Evolutionary conservation across 2,329 filamentous ascomycete genomes (phyloP).

Genomic region (Aureobasidium mangrovei): DNA sequence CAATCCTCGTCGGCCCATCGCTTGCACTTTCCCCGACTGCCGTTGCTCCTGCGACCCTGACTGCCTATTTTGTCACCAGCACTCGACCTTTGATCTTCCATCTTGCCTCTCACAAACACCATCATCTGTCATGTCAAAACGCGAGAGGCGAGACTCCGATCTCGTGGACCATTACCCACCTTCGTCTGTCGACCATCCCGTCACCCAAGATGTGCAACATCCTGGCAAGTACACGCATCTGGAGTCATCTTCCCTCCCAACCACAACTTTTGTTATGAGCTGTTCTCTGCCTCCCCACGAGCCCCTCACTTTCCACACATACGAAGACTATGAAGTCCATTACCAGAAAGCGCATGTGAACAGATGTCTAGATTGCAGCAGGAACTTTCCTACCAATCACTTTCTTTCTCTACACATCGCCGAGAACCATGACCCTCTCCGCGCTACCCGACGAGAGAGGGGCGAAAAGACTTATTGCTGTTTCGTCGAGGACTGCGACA

Average conservation of each 20-base stretch:
- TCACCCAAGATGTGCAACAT: slow-evolving; percentile 10
- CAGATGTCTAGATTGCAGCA: slow-evolving; percentile 73
- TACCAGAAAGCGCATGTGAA: slow-evolving; percentile 75
- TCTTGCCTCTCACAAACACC: too few species aligned
- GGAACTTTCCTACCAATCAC: slow-evolving; percentile 79
- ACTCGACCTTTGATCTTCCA: too few species aligned
- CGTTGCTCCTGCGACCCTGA: neutral
- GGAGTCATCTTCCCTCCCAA: slow-evolving; percentile 34
- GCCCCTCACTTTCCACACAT: slow-evolving; percentile 60
- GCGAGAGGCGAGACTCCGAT: slow-evolving; percentile 44
- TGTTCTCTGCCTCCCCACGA: slow-evolving; percentile 78
- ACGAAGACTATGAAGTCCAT: slow-evolving; percentile 78
- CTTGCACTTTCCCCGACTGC: neutral
- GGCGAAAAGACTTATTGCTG: slow-evolving; percentile 90
- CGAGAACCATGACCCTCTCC: slow-evolving; percentile 81
- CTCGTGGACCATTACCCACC: slow-evolving; percentile 14
- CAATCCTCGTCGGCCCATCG: neutral
- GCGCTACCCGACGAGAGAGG: slow-evolving; percentile 60
- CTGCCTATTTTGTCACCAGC: neutral
- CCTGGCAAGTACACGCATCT: slow-evolving; percentile 44
- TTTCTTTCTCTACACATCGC: slow-evolving; percentile 78
- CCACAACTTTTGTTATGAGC: slow-evolving; percentile 48
- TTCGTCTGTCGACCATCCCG: slow-evolving; percentile 18
- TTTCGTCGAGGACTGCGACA: slow-evolving; percentile 81
- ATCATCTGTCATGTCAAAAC: slow-evolving; percentile 47